Evolutionary conservation across 1,284 basidiomycete species (phyloP).

Genomic region (Neotropicomus parvogracilis): DNA sequence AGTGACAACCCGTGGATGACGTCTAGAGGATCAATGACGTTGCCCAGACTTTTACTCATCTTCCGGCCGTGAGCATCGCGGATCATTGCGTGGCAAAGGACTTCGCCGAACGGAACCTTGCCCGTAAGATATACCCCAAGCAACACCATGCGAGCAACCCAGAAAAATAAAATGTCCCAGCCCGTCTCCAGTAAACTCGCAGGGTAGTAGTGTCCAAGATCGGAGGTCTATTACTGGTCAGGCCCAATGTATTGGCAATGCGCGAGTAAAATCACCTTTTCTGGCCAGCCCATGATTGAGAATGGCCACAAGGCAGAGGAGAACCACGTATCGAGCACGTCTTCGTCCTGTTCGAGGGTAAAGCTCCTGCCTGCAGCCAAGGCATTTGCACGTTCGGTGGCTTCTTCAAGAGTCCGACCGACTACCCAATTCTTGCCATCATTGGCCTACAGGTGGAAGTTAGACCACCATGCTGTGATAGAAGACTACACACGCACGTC

Average conservation of each 20-base stretch:
- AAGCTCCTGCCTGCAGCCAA: constrained; percentile 73
- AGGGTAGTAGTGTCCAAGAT: constrained; percentile 85
- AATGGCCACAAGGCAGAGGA: constrained; percentile 98
- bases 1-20: constrained; percentile 88
- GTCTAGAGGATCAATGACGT: constrained; percentile 97
- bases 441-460: constrained; percentile 42
- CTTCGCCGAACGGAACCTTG: constrained; percentile 92
- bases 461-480: background rate
- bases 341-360: constrained; percentile 90
- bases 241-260: background rate
- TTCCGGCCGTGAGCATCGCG: constrained; percentile 98
- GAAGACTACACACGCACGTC: constrained; percentile 51
- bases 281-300: constrained; percentile 97
- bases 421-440: constrained; percentile 90
- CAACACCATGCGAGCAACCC: constrained; percentile 98
- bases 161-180: constrained; percentile 99
- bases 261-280: constrained; percentile 52
- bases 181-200: constrained; percentile 91
- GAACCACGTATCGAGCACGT: constrained; percentile 99
- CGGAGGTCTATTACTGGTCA: constrained; percentile 52
- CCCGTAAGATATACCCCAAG: constrained; percentile 90
- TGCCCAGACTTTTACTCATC: constrained; percentile 98
- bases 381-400: constrained; percentile 70
- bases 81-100: constrained; percentile 99
- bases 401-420: constrained; percentile 79